Base-by-base conservation (phyloP, 768 basidiomycete species). In the Panellus pusillus region DNA sequence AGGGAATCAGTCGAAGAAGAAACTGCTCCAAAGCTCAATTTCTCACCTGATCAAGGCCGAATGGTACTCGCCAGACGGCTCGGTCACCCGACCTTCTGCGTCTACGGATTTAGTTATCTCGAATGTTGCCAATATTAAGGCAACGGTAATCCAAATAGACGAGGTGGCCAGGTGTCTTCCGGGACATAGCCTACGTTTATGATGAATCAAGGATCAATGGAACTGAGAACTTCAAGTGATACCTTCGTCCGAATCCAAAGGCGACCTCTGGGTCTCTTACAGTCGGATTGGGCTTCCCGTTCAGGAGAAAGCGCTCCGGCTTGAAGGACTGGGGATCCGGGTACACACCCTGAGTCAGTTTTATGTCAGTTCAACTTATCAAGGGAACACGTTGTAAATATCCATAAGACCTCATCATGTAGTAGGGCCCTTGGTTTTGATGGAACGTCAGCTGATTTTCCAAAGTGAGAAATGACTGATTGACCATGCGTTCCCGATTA, bases 301-400 rank as follows among this genome's bases (percentile, higher is more conserved):
- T n/a, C n/a, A n/a, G n/a, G n/a, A n/a, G n/a, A n/a, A n/a, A n/a
- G n/a, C n/a, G n/a, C n/a, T n/a, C n/a, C n/a, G n/a, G n/a, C 0
- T 54, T 56, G 58, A 76, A 77, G 14, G 63, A 49, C 9, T 65
- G 61, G 24, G 74, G 72, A 18, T 70, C 58, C 7, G 70, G 67
- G 44, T 74, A 77, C 2, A 55, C 14, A 24, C 54, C 50, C 41
- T 65, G 42, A 4, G 9, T 32, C n/a, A n/a, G n/a, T n/a, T 3
- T 40, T 6, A 35, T 6, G 31, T 1, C 2, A 27, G 27, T n/a
- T 6, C 6, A 19, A n/a, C 6, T n/a, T n/a, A n/a, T n/a, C n/a
- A n/a, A n/a, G n/a, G n/a, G 7, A 40, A 19, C 7, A n/a, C 38
- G 18, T 40, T 14, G n/a, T 14, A 15, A 41, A 28, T n/a, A 19